A percentile compares a stretch with the other conserved stretches of the same genome.
Evolutionary conservation across 2,329 filamentous ascomycete genomes (phyloP).

Genomic region (Claviceps sp.): DNA sequence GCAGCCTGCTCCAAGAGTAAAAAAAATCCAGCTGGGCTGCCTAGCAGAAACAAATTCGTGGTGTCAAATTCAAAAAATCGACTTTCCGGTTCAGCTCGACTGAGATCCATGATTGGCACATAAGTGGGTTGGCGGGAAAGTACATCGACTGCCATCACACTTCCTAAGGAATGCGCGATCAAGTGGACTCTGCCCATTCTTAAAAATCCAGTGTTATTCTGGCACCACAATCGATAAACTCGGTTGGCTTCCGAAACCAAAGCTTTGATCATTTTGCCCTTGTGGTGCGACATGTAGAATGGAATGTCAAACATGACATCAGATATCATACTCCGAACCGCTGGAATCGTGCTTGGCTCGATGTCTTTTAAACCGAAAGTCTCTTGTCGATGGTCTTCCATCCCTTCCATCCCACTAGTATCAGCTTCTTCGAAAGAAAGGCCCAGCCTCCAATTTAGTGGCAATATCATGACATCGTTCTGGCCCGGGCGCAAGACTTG

Average conservation of each 20-base stretch:
- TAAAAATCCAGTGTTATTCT: slow-evolving; percentile 79
- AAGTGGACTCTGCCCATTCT: slow-evolving; percentile 76
- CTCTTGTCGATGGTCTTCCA: slow-evolving; percentile 38
- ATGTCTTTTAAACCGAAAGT: slow-evolving; percentile 70
- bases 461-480: slow-evolving; percentile 85
- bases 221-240: slow-evolving; percentile 90
- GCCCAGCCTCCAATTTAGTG: slow-evolving; percentile 85
- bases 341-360: slow-evolving; percentile 78
- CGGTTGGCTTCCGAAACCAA: slow-evolving; percentile 84
- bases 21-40: slow-evolving; percentile 88
- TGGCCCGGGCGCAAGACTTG: slow-evolving; percentile 62
- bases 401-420: slow-evolving; percentile 40
- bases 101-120: slow-evolving; percentile 38
- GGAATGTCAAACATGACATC: slow-evolving; percentile 98
- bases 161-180: slow-evolving; percentile 86
- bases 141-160: slow-evolving; percentile 87
- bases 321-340: slow-evolving; percentile 84
- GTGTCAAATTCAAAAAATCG: slow-evolving; percentile 84
- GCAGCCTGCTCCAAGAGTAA: slow-evolving; percentile 63
- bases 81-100: slow-evolving; percentile 27
- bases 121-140: slow-evolving; percentile 76
- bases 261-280: slow-evolving; percentile 84
- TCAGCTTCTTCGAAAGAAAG: slow-evolving; percentile 77
- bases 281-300: slow-evolving; percentile 94
- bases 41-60: slow-evolving; percentile 74